Conservation (phyloP, 441 rosid species). For the Pelargonium fulgidum region DNA sequence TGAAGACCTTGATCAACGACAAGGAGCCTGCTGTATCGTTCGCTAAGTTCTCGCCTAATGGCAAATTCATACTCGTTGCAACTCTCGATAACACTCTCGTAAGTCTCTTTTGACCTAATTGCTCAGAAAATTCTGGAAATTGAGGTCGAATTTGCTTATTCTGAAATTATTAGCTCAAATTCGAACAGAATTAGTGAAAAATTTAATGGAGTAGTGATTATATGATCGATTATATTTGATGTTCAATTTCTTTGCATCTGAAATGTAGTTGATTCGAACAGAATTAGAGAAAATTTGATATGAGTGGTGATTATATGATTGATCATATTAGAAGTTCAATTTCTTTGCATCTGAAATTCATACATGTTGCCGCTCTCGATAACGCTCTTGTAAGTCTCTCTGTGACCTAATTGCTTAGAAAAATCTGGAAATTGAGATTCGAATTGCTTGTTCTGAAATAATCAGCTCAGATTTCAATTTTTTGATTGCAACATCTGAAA, state of each 20-base stretch:
- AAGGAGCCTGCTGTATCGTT: conserved; percentile 64
- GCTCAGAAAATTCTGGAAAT: too few species aligned
- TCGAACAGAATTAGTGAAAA: too few species aligned
- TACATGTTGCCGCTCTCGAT: too few species aligned
- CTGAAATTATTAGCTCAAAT: too few species aligned
- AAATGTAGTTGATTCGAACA: too few species aligned
- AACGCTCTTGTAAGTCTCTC: conserved; percentile 63
- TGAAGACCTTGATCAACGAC: conserved; percentile 71
- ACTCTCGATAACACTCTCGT: conserved; percentile 82
- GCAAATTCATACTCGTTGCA: conserved; percentile 76
- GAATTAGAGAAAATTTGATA: too few species aligned
- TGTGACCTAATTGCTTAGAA: neutral
- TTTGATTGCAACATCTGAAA: neutral
- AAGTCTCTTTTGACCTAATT: conserved; percentile 22
- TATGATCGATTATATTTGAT: neutral
- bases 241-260: neutral
- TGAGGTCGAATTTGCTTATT: too few species aligned
- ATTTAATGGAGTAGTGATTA: too few species aligned
- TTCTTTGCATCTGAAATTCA: neutral
- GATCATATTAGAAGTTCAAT: neutral
- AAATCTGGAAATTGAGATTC: too few species aligned
- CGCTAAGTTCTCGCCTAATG: conserved; percentile 85
- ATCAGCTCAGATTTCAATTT: too few species aligned
- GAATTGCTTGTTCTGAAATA: too few species aligned
- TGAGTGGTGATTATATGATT: too few species aligned